These are phyloP conservation scores for Didymella segeticola DNA, from an alignment of 2,329 filamentous ascomycete species.

Conservation along the genomic window DNA sequence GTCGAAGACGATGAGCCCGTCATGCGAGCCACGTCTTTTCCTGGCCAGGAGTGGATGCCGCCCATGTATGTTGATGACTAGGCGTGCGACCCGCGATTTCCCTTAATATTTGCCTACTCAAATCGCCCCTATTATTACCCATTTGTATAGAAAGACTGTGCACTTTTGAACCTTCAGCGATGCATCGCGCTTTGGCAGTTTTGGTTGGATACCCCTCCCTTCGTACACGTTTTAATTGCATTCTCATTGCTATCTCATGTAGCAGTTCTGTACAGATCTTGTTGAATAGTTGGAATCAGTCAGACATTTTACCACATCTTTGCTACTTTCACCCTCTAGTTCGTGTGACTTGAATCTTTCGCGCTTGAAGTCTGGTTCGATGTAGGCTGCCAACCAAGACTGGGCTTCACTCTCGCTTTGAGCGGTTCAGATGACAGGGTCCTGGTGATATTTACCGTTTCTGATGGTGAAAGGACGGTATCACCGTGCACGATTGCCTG, in stretches of 20 bases:
- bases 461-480: not conserved
- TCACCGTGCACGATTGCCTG: not conserved
- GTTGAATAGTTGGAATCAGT: not conserved
- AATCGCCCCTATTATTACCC: not conserved
- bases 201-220: slow-evolving; percentile 14
- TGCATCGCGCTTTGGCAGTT: slow-evolving; percentile 12
- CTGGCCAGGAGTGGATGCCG: slow-evolving; percentile 74
- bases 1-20: slow-evolving; percentile 58
- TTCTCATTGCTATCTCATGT: not conserved
- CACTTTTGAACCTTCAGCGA: slow-evolving; percentile 11
- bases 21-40: slow-evolving; percentile 73
- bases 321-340: not conserved
- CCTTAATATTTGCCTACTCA: not conserved
- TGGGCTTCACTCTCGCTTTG: no score
- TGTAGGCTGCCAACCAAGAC: not conserved
- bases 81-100: not conserved
- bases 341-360: not conserved
- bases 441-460: not conserved
- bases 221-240: slow-evolving; percentile 1
- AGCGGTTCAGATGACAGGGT: no score
- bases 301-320: no score
- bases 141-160: slow-evolving; percentile 1
- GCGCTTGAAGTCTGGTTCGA: not conserved
- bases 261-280: not conserved
- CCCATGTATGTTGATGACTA: slow-evolving; percentile 46